A percentile compares a stretch with the other conserved stretches of the same genome.
These are phyloP conservation scores for Botryotinia calthae DNA, from an alignment of 2,329 filamentous ascomycete species.

Conservation along the genomic window DNA sequence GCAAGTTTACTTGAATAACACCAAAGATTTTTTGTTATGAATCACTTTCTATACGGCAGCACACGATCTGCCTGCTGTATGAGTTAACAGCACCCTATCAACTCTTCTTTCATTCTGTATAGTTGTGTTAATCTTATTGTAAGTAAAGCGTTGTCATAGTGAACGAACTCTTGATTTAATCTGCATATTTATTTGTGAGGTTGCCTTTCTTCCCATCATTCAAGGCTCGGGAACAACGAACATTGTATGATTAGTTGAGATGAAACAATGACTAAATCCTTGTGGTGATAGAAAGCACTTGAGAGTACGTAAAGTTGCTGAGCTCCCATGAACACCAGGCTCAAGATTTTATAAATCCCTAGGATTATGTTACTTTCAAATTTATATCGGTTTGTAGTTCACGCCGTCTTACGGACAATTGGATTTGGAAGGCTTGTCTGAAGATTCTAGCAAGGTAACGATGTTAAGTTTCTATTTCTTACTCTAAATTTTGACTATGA, in stretches of 20 bases:
- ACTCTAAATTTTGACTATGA: background rate
- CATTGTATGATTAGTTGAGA: background rate
- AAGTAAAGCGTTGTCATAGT: background rate
- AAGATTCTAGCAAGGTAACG: rapidly evolving
- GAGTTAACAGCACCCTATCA: background rate
- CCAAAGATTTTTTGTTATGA: background rate
- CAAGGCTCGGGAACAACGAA: background rate
- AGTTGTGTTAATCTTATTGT: no score
- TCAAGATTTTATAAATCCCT: background rate
- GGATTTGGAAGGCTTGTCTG: no score
- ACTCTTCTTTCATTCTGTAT: background rate
- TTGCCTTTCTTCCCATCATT: background rate
- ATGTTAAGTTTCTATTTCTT: background rate
- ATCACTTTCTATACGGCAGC: background rate
- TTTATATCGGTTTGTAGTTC: background rate
- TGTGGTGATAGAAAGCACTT: background rate
- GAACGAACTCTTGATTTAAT: background rate
- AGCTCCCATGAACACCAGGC: no score
- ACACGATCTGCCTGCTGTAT: background rate
- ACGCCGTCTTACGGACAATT: background rate
- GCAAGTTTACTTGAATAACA: background rate
- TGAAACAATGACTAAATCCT: background rate
- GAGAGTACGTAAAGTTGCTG: no score
- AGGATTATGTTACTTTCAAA: no score
- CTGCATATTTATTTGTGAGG: background rate